These are phyloP conservation scores for Sonneratia caseolaris DNA, from an alignment of 345 rosid species.

Conservation along the genomic window DNA sequence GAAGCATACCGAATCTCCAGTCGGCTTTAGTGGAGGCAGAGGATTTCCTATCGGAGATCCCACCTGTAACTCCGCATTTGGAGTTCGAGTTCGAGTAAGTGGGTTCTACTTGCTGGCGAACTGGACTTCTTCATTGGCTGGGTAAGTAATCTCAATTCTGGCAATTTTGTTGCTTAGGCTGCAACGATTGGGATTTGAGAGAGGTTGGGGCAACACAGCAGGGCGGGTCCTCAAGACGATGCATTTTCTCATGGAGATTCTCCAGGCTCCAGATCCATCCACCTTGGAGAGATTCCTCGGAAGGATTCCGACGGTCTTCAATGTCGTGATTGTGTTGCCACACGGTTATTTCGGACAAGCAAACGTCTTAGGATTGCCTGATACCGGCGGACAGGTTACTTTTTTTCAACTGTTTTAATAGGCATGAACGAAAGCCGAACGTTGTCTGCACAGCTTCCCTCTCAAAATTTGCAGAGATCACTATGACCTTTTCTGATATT, in stretches of 20 bases:
- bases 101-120: neutral
- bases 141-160: neutral
- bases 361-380: conserved; percentile 53
- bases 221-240: conserved; percentile 35
- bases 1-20: conserved; percentile 29
- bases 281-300: conserved; percentile 54
- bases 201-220: conserved; percentile 54
- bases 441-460: neutral
- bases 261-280: conserved; percentile 57
- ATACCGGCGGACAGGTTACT: conserved; percentile 59
- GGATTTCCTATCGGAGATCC: conserved; percentile 45
- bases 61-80: conserved; percentile 27
- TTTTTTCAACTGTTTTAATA: neutral
- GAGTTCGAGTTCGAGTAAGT: conserved; percentile 46
- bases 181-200: conserved; percentile 56
- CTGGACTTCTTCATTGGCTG: neutral
- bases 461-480: neutral
- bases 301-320: conserved; percentile 56
- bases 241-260: conserved; percentile 51
- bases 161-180: conserved; percentile 17
- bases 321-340: conserved; percentile 51
- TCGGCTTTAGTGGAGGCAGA: conserved; percentile 45
- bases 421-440: neutral
- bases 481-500: neutral
- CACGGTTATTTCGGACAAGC: conserved; percentile 65